Evolutionary conservation across 805 yeast genomes (phyloP), one percentile per base, ranked within the genome.

Genomic region (Isabelozyma heimii): DNA sequence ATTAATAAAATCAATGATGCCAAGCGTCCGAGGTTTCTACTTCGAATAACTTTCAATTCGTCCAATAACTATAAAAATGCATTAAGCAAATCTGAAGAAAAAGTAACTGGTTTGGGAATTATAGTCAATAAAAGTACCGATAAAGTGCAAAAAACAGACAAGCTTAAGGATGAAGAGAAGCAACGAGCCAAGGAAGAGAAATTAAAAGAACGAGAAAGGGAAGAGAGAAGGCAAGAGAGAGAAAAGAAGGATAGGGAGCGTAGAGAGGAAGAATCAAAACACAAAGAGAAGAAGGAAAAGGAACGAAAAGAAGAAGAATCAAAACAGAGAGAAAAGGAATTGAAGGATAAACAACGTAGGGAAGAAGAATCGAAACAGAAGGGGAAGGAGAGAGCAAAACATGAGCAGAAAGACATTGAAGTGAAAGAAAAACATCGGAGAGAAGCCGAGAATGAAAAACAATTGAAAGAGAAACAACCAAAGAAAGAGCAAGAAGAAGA

Each of bases 1-100:
- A 65, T 71, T 28, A 65, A 70, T 47, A 67, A 62, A 46, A 48
- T 57, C 13, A 47, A 56, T 39, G 70, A 65, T 28, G 37, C 60
- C 15, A 51, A 48, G n/a, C 53, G 50, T 24, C 67, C 66, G 10
- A 52, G 62, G 37, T 64, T 66, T 44, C 51, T 63, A 35, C 56
- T 66, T 17, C 53, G 67, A 13, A 56, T 66, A 5, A 54, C 54
- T 5, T 64, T 67, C 43, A 53, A 55, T 40, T 44, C 59, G 28
- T 57, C 47, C 14, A 47, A 45, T 8, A 56, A 56, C 35, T 58
- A 55, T 47, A 59, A 55, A 44, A 49, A 48, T 15, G 40, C 37
- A 12, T 42, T 52, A 37, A 27, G 20, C 6, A 40, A 44, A 37
- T n/a, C 42, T 40, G 42, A 33, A 8, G 27, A 48, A 49, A 44